These are phyloP conservation scores for Glomus cerebriforme DNA, from an alignment of 192 early-diverging fungal genomes.

Conservation along the genomic window DNA sequence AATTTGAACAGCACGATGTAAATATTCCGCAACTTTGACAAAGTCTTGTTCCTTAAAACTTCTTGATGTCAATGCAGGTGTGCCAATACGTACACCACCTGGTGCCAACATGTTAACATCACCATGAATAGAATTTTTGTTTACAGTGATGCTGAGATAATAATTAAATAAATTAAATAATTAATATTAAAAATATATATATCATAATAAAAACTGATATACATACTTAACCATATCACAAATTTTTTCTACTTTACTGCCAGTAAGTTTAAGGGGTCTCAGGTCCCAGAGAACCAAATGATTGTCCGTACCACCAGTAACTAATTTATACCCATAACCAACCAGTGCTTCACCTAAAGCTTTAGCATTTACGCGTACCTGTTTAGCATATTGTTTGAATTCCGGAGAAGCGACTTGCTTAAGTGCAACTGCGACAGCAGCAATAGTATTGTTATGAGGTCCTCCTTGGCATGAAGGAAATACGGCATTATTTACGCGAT, in stretches of 20 bases:
- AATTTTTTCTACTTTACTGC: constrained; percentile 98
- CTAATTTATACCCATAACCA: constrained; percentile 87
- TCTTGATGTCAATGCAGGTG: constrained; percentile 94
- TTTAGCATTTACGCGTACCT: constrained; percentile 92
- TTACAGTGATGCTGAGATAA: constrained; percentile 81
- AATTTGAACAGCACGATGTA: constrained; percentile 93
- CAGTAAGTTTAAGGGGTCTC: constrained; percentile 87
- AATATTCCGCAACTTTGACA: constrained; percentile 92
- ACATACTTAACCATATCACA: constrained; percentile 85
- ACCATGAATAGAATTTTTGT: constrained; percentile 99
- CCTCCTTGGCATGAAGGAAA: constrained; percentile 99
- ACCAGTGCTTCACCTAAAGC: constrained; percentile 80
- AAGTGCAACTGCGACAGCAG: constrained; percentile 94
- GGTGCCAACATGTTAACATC: constrained; percentile 95
- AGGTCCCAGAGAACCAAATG: constrained; percentile 99
- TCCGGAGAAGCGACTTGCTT: constrained; percentile 95
- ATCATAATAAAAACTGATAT: background rate
- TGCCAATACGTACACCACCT: constrained; percentile 96
- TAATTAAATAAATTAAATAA: background rate
- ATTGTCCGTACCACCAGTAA: constrained; percentile 96
- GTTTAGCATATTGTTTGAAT: constrained; percentile 93
- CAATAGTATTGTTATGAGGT: constrained; percentile 99
- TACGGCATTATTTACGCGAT: constrained; percentile 96
- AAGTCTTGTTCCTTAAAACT: constrained; percentile 97
- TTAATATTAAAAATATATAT: background rate